Base-by-base conservation (phyloP, 2,329 filamentous ascomycete genomes). In the Talaromyces sp. region DNA sequence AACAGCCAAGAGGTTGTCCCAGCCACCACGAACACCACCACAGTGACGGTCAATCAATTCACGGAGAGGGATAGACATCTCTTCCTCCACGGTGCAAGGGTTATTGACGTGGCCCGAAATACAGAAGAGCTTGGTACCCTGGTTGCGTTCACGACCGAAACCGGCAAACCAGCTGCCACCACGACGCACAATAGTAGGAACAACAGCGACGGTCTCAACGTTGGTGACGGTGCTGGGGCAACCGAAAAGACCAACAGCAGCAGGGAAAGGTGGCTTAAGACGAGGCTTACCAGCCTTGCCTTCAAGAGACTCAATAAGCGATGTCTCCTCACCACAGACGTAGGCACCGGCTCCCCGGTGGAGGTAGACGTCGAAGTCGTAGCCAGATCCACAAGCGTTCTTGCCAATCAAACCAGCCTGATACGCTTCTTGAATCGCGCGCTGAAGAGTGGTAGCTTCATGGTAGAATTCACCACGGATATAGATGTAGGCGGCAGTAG, bases 101-200 rank as follows among this genome's bases (percentile, higher is more conserved):
- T 98, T 96, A 86, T 99, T 99, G 83, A 99, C 95, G 79, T 98
- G 92, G 33, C 95, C 95, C 63, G 94, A 98, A 77, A 99, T 98
- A 74, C 93, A 97, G 84, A 90, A 99, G 48, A 99, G 90, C 85
- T 99, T 99, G 69, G 95, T 99, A 74, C 95, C 95, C 73, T 92
- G 87, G 82, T 99, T 99, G 70, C 95, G 90, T 83, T 98, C 94
- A 72, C 95, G 93, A 62, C 95, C 95, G 76, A 99, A 98, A 61
- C 87, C 82, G 69, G 91, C 92, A 77, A 99, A 99, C 95, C 95
- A 99, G 81, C 78, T 89, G 68, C 88, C 92, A 73, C 95, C 95
- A 77, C 95, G 90, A 73, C 95, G 90, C 82, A 92, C 93, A 73
- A 99, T 99, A 54, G 95, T 98, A 35, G 95, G 95, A 63, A 93